A percentile compares a stretch with the other conserved stretches of the same genome.
Conservation (phyloP, 116 monocot species). For the Zostera marina region DNA sequence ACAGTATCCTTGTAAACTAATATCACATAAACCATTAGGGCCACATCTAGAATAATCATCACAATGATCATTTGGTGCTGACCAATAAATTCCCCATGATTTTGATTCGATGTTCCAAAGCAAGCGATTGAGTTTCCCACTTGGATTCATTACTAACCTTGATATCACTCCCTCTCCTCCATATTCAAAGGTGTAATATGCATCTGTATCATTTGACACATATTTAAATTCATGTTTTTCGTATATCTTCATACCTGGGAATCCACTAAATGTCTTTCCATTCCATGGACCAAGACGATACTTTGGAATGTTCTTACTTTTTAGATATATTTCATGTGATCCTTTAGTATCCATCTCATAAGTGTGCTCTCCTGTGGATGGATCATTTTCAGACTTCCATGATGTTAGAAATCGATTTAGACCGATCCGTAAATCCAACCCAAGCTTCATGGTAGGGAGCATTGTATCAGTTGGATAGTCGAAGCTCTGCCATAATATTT, state of each 20-base stretch:
- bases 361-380: conserved; percentile 4
- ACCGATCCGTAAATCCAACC: background rate
- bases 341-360: background rate
- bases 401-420: conserved; percentile 8
- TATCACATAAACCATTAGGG: no score
- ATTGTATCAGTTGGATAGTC: background rate
- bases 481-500: background rate
- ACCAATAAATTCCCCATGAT: conserved; percentile 1
- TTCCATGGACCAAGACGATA: conserved; percentile 17
- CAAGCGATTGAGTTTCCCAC: background rate
- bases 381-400: conserved; percentile 11
- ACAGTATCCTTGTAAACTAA: no score
- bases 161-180: background rate
- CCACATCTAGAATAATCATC: no score
- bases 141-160: background rate
- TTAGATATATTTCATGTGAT: background rate
- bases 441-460: background rate
- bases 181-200: no score
- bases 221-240: no score
- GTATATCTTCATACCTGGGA: background rate
- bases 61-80: background rate
- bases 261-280: conserved; percentile 7
- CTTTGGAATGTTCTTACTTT: background rate
- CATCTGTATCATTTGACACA: no score
- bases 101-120: background rate